phyloP scores from a whole-genome alignment of 345 rosid genomes.

The Zanthoxylum bungeanum region DNA sequence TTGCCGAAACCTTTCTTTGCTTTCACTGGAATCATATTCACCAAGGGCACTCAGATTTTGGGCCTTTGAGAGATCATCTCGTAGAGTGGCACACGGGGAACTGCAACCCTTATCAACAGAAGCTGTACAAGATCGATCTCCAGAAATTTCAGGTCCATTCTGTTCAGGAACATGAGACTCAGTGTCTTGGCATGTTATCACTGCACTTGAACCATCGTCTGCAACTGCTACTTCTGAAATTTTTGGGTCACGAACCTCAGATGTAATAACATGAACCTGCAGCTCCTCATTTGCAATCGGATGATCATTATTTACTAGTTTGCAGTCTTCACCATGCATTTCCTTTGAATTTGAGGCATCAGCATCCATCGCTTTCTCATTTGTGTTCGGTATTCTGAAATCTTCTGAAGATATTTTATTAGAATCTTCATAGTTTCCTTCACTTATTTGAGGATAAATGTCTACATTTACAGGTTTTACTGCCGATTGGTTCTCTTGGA shows the following conservation, averaged over 20 bases:
- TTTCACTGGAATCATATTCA: conserved; percentile 53
- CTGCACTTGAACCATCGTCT: conserved; percentile 15
- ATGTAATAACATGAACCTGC: conserved; percentile 22
- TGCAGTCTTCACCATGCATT: conserved; percentile 15
- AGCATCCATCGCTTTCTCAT: conserved; percentile 16
- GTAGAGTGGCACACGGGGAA: conserved; percentile 17
- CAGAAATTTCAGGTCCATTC: conserved; percentile 24
- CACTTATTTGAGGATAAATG: conserved; percentile 7
- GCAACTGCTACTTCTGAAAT: conserved; percentile 18
- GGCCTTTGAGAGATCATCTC: conserved; percentile 22
- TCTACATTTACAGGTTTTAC: conserved; percentile 19
- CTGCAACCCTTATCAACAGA: conserved; percentile 18
- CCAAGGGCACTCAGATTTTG: conserved; percentile 29
- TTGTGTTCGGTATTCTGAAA: conserved; percentile 16
- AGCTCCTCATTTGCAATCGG: neutral
- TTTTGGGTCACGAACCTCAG: conserved; percentile 23
- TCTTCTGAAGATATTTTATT: conserved; percentile 23
- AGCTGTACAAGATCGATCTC: conserved; percentile 12
- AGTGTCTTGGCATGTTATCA: conserved; percentile 16
- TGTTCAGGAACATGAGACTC: conserved; percentile 25
- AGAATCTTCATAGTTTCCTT: conserved; percentile 26
- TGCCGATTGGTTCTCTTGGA: conserved; percentile 16
- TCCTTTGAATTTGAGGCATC: conserved; percentile 27
- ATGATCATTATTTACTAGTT: conserved; percentile 14
- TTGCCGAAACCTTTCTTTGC: conserved; percentile 78